Conservation (phyloP, 257 asterid species). For the Apocynum venetum region DNA sequence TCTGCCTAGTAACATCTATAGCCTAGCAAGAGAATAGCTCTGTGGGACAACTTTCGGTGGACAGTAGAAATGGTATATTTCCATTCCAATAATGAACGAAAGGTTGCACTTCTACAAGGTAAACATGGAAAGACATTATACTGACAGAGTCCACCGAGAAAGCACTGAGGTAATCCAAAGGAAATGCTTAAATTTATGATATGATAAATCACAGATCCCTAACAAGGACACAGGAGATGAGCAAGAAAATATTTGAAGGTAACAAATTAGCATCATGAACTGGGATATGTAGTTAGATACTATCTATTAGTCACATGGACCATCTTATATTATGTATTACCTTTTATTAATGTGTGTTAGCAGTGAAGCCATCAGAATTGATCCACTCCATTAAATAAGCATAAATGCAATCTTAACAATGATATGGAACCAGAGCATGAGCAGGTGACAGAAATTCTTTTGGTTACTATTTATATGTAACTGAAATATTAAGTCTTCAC, state of each 20-base stretch:
- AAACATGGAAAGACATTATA: not conserved
- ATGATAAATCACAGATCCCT: not conserved
- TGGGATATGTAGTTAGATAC: not conserved
- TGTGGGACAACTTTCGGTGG: no score
- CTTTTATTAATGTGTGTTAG: not conserved
- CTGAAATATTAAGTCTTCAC: no score
- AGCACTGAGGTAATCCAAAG: not conserved
- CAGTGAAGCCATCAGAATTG: not conserved
- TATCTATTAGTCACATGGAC: not conserved
- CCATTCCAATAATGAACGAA: not conserved
- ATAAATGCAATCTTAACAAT: no score
- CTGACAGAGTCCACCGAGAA: not conserved
- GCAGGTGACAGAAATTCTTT: no score
- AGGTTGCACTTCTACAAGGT: not conserved
- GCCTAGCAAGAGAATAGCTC: no score
- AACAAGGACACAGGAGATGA: not conserved
- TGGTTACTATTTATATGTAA: no score
- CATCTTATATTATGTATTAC: not conserved
- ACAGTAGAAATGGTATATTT: not conserved
- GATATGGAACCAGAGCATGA: no score
- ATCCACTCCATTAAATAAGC: no score
- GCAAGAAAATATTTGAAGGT: not conserved
- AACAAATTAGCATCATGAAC: not conserved
- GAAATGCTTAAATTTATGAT: not conserved
- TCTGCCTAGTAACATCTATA: no score